Evolutionary conservation across 495 filamentous ascomycete genomes (phyloP), one percentile per base, ranked within the genome.

Genomic region (Trichoderma erinaceum): DNA sequence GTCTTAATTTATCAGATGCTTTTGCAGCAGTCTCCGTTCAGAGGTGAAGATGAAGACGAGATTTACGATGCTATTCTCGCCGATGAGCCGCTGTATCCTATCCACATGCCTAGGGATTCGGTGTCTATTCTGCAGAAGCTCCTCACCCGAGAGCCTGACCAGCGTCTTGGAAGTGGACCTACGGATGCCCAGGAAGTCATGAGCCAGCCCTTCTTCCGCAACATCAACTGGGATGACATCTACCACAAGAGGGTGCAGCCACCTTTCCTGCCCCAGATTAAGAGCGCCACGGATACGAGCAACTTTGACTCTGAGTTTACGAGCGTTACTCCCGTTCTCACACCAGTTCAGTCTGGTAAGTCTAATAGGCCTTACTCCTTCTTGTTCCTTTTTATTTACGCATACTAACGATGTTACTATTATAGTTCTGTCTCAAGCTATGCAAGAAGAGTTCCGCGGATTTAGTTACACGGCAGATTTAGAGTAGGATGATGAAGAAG

Each of bases 1-100:
- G 95, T 99, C 43, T 82, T 99, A 69, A 99, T 99, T 70, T 99
- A 99, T 78, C 95, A 99, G 81, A 99, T 99, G 95, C 88, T 99
- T 56, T 87, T 99, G 50, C 95, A 99, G 74, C 95, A 99, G 75
- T 97, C 93, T 29, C 95, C 95, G 4, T 99, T 99, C 90, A 90
- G 95, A 75, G 95, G 95, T 73, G 95, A 99, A 76, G 95, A 99
- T 75, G 95, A 99, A 75, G 95, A 99, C 78, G 95, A 99, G 79
- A 99, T 99, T 70, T 99, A 99, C 85, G 95, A 99, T 74, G 94
- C 95, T 58, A 98, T 99, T 78, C 88, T 99, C 67, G 92, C 96
- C 1, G 95, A 99, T 73, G 95, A 99, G 78, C 93, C 96, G 44
- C 85, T 99, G 7, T 99, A 99, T 75, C 95, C 95, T 15, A 98